Evolutionary conservation across 1,139 yeast species (phyloP).

Genomic region (Candida sp.): DNA sequence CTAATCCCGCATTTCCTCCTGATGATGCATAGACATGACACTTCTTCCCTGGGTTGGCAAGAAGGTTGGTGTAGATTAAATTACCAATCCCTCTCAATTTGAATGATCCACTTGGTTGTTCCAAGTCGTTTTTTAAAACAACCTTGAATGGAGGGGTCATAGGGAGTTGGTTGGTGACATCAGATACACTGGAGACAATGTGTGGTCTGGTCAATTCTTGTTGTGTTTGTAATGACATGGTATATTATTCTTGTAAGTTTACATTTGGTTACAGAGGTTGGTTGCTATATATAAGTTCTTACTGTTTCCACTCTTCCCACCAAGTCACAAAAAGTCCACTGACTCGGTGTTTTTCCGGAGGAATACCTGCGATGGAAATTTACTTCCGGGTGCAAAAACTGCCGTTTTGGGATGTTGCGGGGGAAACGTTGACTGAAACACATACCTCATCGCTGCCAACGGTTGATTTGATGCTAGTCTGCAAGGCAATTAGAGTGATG

Average conservation of each 20-base stretch:
- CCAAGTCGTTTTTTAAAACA: constrained; percentile 56
- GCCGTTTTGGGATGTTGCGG: too few relatives aligned
- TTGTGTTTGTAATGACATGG: constrained; percentile 1
- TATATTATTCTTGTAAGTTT: not conserved
- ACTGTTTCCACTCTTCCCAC: not conserved
- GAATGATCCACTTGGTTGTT: constrained; percentile 74
- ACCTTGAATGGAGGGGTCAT: constrained; percentile 43
- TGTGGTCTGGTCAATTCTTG: constrained; percentile 19
- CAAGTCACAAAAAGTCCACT: not conserved
- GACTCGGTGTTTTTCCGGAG: not conserved
- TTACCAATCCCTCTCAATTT: constrained; percentile 65
- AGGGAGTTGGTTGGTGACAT: constrained; percentile 28
- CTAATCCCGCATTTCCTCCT: constrained; percentile 80
- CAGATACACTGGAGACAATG: constrained; percentile 41
- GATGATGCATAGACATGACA: constrained; percentile 59
- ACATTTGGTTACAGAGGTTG: not conserved
- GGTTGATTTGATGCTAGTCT: too few relatives aligned
- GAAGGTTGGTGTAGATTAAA: constrained; percentile 30
- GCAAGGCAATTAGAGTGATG: too few relatives aligned
- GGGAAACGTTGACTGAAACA: too few relatives aligned
- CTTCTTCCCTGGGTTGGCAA: constrained; percentile 8
- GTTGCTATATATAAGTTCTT: not conserved
- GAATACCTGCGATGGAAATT: too few relatives aligned
- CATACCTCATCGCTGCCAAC: too few relatives aligned
- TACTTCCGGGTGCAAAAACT: too few relatives aligned